Base-by-base conservation (phyloP, 2,329 filamentous ascomycete species). In the Alternaria consortialis region DNA sequence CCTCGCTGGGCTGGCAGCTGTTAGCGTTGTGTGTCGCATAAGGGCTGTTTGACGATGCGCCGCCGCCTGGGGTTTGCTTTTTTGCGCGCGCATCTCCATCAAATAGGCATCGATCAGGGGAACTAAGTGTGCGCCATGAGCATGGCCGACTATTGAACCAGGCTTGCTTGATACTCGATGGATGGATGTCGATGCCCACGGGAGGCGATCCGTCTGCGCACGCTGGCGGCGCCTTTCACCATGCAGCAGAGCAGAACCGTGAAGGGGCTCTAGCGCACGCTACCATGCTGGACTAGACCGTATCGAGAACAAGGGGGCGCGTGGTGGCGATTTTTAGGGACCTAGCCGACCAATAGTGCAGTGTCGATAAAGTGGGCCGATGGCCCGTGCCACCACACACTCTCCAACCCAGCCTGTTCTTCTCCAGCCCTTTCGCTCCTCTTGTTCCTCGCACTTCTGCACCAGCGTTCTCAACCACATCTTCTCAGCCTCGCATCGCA, bases 31-130 rank as follows among this genome's bases (percentile, higher is more conserved):
- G 61, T 56, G 58, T 63, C 66, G 70, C 64, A 70, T 65, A 66
- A 67, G 67, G 59, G 60, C 60, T 60, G 69, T 73, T 73, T 73
- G 66, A 66, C 61, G 60, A 63, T 68, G 67, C 64, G 65, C 66
- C 69, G 67, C 62, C 25, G 50, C 20, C 36, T 20, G 36, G 32
- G 29, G 54, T 53, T 47, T 53, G 39, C 50, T 29, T 42, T 43
- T 53, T 25, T 42, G 39, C 39, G 57, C 15, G 34, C 51, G 54
- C 43, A 52, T 52, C 29, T 43, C 44, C 27, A 20, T 40, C 32
- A 12, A 3, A 7, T 29, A 13, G 32, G 20, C 31, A 27, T 20
- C 53, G 20, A 27, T 20, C 17, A 20, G 15, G 39, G 29, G 27
- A 29, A 13, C 51, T 9, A 32, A 17, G 37, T 6, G 39, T 15